A percentile compares a stretch with the other conserved stretches of the same genome.
Conservation (phyloP, 768 basidiomycete genomes). For the Tylopilus rubrobrunneus region DNA sequence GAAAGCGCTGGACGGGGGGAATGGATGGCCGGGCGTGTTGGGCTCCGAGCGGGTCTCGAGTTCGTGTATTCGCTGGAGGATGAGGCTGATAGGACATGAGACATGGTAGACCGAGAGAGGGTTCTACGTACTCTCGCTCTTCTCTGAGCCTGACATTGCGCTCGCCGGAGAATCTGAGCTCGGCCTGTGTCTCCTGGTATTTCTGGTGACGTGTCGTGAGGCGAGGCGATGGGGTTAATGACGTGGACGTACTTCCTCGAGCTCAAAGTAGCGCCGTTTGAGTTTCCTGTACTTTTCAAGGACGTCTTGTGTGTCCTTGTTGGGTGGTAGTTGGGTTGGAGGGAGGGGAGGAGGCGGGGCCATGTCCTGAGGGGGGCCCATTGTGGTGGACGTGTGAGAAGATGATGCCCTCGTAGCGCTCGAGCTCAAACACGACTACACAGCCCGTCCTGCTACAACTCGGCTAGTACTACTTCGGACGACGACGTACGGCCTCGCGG, state of each 20-base stretch:
- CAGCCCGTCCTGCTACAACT: conserved; percentile 14
- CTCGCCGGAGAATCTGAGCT: conserved; percentile 58
- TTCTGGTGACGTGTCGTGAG: conserved; percentile 35
- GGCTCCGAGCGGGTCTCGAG: conserved; percentile 45
- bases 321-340: conserved; percentile 27
- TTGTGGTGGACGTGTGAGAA: conserved; percentile 32
- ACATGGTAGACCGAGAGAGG: neutral
- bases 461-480: conserved; percentile 5
- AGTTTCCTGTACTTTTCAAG: conserved; percentile 62
- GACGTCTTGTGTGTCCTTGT: conserved; percentile 43
- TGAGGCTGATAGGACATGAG: conserved; percentile 34
- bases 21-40: conserved; percentile 27
- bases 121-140: conserved; percentile 54
- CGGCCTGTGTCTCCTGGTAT: conserved; percentile 55
- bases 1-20: conserved; percentile 44
- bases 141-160: conserved; percentile 58
- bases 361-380: conserved; percentile 43
- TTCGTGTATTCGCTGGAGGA: conserved; percentile 60
- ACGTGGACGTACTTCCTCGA: conserved; percentile 57
- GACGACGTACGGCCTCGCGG: neutral
- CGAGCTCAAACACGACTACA: conserved; percentile 35
- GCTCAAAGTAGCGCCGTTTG: conserved; percentile 62
- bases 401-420: neutral
- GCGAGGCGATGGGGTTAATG: neutral
- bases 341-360: conserved; percentile 39